Percentiles rank a stretch among this genome's conserved stretches.
These are phyloP conservation scores for Cryptomeria japonica DNA, from an alignment of 75 land plant genomes.

Conservation along the genomic window DNA sequence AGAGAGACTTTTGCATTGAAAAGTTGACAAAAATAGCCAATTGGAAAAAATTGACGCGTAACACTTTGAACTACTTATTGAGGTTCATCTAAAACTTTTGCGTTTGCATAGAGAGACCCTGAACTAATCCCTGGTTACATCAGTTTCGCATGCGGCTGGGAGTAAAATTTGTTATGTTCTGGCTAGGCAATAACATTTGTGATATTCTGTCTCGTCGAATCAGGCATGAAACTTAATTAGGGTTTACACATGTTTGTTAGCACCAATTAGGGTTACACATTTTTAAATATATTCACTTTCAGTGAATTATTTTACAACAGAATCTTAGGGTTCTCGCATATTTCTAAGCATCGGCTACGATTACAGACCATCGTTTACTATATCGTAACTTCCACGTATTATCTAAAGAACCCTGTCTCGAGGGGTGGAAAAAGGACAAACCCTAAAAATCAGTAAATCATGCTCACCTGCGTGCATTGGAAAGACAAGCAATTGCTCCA, in stretches of 20 bases:
- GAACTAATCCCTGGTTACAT: not conserved
- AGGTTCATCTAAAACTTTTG: not conserved
- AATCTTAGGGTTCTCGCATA: not conserved
- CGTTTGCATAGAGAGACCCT: not conserved
- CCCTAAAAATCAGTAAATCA: not conserved
- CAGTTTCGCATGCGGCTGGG: not conserved
- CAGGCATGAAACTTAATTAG: not conserved
- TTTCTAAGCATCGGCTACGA: not conserved
- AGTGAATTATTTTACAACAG: not conserved
- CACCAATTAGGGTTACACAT: not conserved
- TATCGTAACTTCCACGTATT: not conserved
- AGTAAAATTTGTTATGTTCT: not conserved
- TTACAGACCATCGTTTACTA: not conserved
- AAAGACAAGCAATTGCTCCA: constrained; percentile 22
- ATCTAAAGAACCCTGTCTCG: not conserved
- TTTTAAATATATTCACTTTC: not conserved
- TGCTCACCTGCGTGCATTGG: constrained; percentile 62
- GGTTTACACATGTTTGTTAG: not conserved
- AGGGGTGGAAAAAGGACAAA: not conserved
- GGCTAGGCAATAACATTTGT: not conserved
- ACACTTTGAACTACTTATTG: not conserved
- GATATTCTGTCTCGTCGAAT: not conserved
- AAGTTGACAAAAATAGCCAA: not conserved
- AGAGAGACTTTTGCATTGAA: not conserved
- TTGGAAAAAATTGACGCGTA: not conserved